A percentile compares a stretch with the other conserved stretches of the same genome.
phyloP scores from a whole-genome alignment of 164 flowering plant genomes.

The Akebia trifoliata region DNA sequence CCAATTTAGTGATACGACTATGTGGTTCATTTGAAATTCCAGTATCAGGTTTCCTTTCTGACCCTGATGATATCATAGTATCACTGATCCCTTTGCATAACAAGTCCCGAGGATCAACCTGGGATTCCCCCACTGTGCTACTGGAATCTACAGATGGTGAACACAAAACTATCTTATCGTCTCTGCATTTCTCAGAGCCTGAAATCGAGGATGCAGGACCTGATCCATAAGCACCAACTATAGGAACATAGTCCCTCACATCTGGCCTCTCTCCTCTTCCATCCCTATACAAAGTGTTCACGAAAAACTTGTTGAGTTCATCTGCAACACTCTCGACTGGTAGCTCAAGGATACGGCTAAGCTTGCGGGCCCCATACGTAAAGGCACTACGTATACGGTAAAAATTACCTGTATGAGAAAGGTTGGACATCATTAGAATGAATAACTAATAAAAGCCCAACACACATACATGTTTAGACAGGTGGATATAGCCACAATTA shows the following conservation, averaged over 20 bases:
- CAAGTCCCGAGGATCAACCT: slow-evolving; percentile 7
- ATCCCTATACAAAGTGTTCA: slow-evolving; percentile 48
- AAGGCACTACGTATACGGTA: slow-evolving; percentile 75
- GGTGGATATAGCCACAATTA: background rate
- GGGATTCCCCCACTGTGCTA: slow-evolving; percentile 6
- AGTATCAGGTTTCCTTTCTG: slow-evolving; percentile 3
- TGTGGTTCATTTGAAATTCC: slow-evolving; percentile 6
- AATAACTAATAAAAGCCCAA: background rate
- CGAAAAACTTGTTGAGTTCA: slow-evolving; percentile 47
- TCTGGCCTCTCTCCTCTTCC: slow-evolving; percentile 32
- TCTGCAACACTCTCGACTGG: slow-evolving; percentile 34
- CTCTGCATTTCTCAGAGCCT: slow-evolving; percentile 8
- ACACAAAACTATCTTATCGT: background rate
- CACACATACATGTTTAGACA: too few relatives aligned
- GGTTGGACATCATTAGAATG: background rate
- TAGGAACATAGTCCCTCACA: slow-evolving; percentile 20
- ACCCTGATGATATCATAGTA: slow-evolving; percentile 4
- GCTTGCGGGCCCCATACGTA: slow-evolving; percentile 65
- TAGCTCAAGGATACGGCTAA: slow-evolving; percentile 44
- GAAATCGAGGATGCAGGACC: slow-evolving; percentile 12
- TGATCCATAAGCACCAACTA: slow-evolving; percentile 17
- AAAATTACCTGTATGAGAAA: slow-evolving; percentile 47
- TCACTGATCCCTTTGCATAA: slow-evolving; percentile 10
- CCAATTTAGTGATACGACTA: background rate
- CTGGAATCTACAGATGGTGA: slow-evolving; percentile 1